A percentile compares a stretch with the other conserved stretches of the same genome.
Evolutionary conservation across 345 rosid species (phyloP).

Genomic region (Toxicodendron radicans): DNA sequence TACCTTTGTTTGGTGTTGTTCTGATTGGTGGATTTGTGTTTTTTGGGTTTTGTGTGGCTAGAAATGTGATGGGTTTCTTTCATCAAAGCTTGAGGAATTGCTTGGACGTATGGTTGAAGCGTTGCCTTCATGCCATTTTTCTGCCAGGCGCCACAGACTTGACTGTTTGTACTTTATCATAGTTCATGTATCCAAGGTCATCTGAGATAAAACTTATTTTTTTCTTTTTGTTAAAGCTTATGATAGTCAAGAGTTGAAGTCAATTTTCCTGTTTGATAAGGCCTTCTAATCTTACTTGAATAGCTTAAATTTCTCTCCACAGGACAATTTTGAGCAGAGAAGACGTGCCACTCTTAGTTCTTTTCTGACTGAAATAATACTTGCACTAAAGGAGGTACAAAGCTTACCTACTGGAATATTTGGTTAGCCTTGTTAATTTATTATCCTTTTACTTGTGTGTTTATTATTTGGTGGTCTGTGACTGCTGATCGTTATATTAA

Average conservation of each 20-base stretch:
- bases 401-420: conserved; percentile 6
- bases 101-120: conserved; percentile 70
- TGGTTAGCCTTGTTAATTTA: neutral
- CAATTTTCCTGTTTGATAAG: neutral
- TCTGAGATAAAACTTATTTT: conserved; percentile 6
- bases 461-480: neutral
- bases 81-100: conserved; percentile 64
- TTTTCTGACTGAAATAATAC: conserved; percentile 83
- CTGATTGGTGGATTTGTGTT: neutral
- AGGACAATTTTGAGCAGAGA: conserved; percentile 65
- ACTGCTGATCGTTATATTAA: neutral
- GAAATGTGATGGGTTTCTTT: conserved; percentile 56
- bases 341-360: conserved; percentile 53
- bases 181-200: conserved; percentile 62
- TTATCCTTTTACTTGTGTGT: neutral
- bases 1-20: neutral
- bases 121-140: conserved; percentile 72
- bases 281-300: conserved; percentile 2
- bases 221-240: neutral
- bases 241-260: neutral
- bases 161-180: conserved; percentile 82
- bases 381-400: conserved; percentile 93
- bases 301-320: conserved; percentile 20
- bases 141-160: conserved; percentile 90
- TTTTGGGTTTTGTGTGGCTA: conserved; percentile 28